phyloP scores from a whole-genome alignment of 495 filamentous ascomycete species.

The Penicillium lagena region DNA sequence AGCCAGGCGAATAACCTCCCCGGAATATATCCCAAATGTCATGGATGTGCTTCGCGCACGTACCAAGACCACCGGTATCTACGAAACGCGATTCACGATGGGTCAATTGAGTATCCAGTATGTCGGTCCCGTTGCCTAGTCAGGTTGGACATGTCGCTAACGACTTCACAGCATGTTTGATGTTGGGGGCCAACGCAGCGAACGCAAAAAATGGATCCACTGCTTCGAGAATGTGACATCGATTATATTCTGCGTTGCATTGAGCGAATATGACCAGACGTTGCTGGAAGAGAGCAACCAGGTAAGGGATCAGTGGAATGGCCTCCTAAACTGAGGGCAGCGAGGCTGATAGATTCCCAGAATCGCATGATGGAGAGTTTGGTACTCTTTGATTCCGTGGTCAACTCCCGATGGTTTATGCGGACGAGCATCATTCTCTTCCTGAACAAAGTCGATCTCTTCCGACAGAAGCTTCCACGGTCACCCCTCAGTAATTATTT shows the following conservation, averaged over 20 bases:
- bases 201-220: constrained; percentile 99
- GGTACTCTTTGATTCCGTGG: constrained; percentile 96
- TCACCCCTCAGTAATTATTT: constrained; percentile 92
- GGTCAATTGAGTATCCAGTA: constrained; percentile 98
- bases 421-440: constrained; percentile 97
- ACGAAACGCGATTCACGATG: constrained; percentile 97
- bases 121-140: constrained; percentile 19
- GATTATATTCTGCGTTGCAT: constrained; percentile 98
- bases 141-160: constrained; percentile 4
- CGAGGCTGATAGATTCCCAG: constrained; percentile 31
- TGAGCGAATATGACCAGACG: constrained; percentile 98
- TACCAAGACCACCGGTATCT: constrained; percentile 99
- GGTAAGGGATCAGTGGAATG: constrained; percentile 38
- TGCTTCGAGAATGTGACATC: constrained; percentile 99
- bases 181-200: constrained; percentile 92
- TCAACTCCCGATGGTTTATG: constrained; percentile 99
- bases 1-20: constrained; percentile 73
- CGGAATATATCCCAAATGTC: constrained; percentile 84
- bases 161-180: constrained; percentile 81
- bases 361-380: constrained; percentile 99
- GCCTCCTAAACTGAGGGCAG: neutral
- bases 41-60: constrained; percentile 88
- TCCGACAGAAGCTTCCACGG: constrained; percentile 85
- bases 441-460: constrained; percentile 97
- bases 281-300: constrained; percentile 95